phyloP scores from a whole-genome alignment of 2,329 filamentous ascomycete genomes.

The Scedosporium boydii region DNA sequence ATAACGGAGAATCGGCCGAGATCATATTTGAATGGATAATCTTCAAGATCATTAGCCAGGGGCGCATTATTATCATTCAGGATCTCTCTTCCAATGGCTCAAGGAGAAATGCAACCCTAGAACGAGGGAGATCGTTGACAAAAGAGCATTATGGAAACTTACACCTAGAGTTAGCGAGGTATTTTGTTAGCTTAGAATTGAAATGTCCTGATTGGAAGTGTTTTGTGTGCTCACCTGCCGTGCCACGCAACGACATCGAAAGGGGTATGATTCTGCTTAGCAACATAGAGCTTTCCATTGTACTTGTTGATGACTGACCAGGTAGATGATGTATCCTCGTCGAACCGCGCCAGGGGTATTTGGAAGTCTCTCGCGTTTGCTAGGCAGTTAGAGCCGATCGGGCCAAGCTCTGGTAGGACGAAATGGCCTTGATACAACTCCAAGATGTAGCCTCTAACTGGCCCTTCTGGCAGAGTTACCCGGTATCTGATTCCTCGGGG shows the following conservation, averaged over 20 bases:
- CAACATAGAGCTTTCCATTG: conserved; percentile 55
- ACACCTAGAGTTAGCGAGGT: no score
- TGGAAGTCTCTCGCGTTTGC: conserved; percentile 65
- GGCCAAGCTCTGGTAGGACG: conserved; percentile 55
- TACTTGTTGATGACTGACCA: conserved; percentile 53
- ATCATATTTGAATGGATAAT: conserved; percentile 76
- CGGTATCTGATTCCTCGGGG: conserved; percentile 61
- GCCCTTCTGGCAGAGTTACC: conserved; percentile 48
- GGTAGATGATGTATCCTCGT: conserved; percentile 46
- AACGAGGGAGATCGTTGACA: no score
- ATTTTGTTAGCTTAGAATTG: no score
- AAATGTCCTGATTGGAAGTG: no score
- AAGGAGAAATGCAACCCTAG: no score
- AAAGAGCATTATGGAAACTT: no score
- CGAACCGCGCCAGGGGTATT: conserved; percentile 55
- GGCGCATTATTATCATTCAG: no score
- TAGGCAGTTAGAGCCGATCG: conserved; percentile 59
- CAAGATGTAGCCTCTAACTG: conserved; percentile 58
- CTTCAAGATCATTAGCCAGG: no score
- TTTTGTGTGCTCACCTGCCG: conserved; percentile 41
- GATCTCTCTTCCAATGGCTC: no score
- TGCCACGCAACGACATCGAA: conserved; percentile 78
- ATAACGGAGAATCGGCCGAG: conserved; percentile 68
- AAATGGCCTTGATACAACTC: conserved; percentile 63
- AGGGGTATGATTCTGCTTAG: conserved; percentile 58